Evolutionary conservation across 1,139 yeast species (phyloP).

Genomic region (Lodderomyces theae): DNA sequence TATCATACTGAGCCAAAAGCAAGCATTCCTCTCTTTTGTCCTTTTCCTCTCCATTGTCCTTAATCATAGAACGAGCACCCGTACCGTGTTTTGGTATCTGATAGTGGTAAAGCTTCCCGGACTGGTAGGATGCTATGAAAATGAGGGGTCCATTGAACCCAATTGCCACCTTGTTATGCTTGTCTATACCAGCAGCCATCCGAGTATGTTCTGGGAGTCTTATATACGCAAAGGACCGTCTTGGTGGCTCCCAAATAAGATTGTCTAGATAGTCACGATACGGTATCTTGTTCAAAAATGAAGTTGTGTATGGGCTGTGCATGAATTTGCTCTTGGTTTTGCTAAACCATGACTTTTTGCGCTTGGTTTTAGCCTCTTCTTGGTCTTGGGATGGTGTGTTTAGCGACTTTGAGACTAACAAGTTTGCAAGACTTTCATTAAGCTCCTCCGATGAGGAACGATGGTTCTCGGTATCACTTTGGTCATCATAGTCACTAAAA

Average conservation of each 20-base stretch:
- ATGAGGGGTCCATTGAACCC: constrained; percentile 37
- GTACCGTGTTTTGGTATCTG: constrained; percentile 25
- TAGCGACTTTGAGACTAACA: constrained; percentile 29
- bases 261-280: constrained; percentile 43
- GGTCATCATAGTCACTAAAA: constrained; percentile 13
- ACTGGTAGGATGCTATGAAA: constrained; percentile 39
- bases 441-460: constrained; percentile 29
- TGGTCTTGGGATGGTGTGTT: constrained; percentile 7
- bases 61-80: not conserved
- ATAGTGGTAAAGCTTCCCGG: constrained; percentile 42
- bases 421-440: constrained; percentile 44
- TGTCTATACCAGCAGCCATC: constrained; percentile 8
- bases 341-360: constrained; percentile 16
- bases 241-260: constrained; percentile 45
- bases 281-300: constrained; percentile 40
- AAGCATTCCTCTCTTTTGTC: constrained; percentile 32
- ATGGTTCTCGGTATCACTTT: constrained; percentile 14
- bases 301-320: constrained; percentile 38
- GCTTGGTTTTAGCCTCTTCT: constrained; percentile 8
- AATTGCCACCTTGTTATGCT: constrained; percentile 30
- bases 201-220: constrained; percentile 34
- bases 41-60: constrained; percentile 17
- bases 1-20: constrained; percentile 24
- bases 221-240: constrained; percentile 43
- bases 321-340: constrained; percentile 24